A percentile compares a stretch with the other conserved stretches of the same genome.
phyloP scores from a whole-genome alignment of 371 early-diverging fungal species.

The Lichtheimia ornata region DNA sequence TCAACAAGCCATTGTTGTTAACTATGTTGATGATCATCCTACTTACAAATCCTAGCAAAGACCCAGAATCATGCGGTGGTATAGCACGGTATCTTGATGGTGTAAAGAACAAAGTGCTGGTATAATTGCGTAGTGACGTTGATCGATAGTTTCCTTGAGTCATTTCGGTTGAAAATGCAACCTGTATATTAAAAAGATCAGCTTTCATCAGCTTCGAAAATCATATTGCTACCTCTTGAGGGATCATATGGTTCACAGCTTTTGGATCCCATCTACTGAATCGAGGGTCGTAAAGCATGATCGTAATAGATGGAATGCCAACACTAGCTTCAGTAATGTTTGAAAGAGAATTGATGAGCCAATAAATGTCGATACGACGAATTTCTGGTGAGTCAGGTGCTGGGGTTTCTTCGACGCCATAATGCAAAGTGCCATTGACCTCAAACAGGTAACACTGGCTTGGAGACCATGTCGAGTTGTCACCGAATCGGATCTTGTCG shows the following conservation, averaged over 20 bases:
- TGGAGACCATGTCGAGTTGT: not conserved
- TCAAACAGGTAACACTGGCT: conserved; percentile 31
- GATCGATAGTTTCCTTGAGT: conserved; percentile 25
- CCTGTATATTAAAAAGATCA: conserved; percentile 5
- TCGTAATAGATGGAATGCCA: conserved; percentile 31
- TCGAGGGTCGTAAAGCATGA: conserved; percentile 30
- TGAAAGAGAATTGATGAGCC: conserved; percentile 27
- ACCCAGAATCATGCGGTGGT: conserved; percentile 19
- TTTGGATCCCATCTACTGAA: conserved; percentile 30
- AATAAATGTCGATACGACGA: conserved; percentile 41
- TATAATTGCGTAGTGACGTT: conserved; percentile 25
- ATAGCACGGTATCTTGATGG: conserved; percentile 34
- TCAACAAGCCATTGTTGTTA: not conserved
- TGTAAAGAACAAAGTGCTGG: conserved; percentile 28
- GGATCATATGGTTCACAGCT: conserved; percentile 16
- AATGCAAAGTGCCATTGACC: conserved; percentile 21
- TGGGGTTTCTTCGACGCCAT: conserved; percentile 17
- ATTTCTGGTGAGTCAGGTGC: conserved; percentile 21
- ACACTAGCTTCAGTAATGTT: conserved; percentile 20
- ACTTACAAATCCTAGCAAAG: conserved; percentile 39
- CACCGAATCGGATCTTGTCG: conserved; percentile 13
- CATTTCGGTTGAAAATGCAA: conserved; percentile 19
- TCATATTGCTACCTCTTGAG: conserved; percentile 23
- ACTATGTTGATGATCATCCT: not conserved
- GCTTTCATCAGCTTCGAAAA: not conserved